Base-by-base conservation (phyloP, 2,329 filamentous ascomycete genomes). In the Coniochaeta sp. region DNA sequence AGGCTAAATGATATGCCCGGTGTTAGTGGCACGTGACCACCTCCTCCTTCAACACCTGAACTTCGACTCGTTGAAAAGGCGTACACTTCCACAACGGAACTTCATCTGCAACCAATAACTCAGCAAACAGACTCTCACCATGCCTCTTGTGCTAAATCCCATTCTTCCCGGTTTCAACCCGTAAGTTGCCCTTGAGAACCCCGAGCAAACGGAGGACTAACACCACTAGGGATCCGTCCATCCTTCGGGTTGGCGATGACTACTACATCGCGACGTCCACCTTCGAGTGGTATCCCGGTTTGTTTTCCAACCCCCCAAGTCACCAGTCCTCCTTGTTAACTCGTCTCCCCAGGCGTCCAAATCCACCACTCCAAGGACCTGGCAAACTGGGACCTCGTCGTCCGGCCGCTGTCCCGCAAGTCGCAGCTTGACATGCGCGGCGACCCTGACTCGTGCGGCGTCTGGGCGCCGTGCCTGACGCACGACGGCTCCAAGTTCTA, bases 391-490 rank as follows among this genome's bases (percentile, higher is more conserved):
- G 66, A 69, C 9, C 65, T 79, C 5, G 58, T 69, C 10, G 66
- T 62, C 0, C 74, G 76, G 1, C 77, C 77, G 1, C 63, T 81
- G 28, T 74, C 51, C 18, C 74, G 77, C 55, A 74, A 72, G 57
- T 67, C 61, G 46, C 78, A 80, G 62, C 68, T 80, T 3, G 76
- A 80, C 57, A 77, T 81, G 76, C 75, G 78, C 14, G 77, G 78
- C n/a, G 68, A 81, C 58, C 78, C 79, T 0, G 78, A 82, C 60
- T 79, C 76, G 62, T 80, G 79, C 57, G 79, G 79, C 32, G 68
- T 85, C n/a, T 85, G 81, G 79, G 81, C 82, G 2, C 82, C 82
- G 0, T 85, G 82, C 58, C 70, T 86, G 18, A 79, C 75, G 0
- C 79, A 85, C 56, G 81, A 84, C 56, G 80, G 79, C 45, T 69